phyloP scores from a whole-genome alignment of 306 rosid species.

The Trifolium repens region DNA sequence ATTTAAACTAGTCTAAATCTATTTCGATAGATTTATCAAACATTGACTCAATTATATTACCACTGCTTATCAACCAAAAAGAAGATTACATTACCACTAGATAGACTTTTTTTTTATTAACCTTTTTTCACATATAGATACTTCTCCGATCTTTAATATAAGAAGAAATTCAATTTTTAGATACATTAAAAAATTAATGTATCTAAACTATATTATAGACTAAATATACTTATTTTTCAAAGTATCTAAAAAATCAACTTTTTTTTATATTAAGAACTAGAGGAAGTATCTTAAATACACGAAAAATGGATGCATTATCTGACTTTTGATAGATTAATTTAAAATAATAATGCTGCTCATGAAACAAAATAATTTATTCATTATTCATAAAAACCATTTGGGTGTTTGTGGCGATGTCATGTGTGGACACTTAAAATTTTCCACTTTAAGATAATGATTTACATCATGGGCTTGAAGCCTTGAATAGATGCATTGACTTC shows the following conservation, averaged over 20 bases:
- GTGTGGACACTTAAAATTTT: constrained; percentile 6
- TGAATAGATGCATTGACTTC: constrained; percentile 28
- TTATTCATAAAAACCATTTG: neutral
- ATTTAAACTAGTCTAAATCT: too few species aligned
- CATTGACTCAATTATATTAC: neutral
- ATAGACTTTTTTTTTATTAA: neutral
- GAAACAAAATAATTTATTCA: neutral
- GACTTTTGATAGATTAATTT: neutral
- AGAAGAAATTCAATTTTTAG: too few species aligned
- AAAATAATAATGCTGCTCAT: constrained; percentile 41
- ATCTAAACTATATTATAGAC: too few species aligned
- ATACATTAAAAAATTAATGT: too few species aligned
- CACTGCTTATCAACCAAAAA: too few species aligned
- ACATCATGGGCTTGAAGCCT: neutral
- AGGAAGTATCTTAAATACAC: neutral
- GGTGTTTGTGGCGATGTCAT: constrained; percentile 6
- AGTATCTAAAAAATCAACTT: too few species aligned
- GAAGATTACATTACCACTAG: neutral
- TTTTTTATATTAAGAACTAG: too few species aligned
- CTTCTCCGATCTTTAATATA: too few species aligned
- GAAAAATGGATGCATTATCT: constrained; percentile 7
- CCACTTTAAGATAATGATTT: constrained; percentile 31
- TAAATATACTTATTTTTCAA: too few species aligned
- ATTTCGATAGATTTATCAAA: too few species aligned
- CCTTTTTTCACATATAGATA: neutral